Percentiles rank a stretch among this genome's conserved stretches.
phyloP scores from a whole-genome alignment of 176 grass and related monocot species.

The Oryza meyeriana region DNA sequence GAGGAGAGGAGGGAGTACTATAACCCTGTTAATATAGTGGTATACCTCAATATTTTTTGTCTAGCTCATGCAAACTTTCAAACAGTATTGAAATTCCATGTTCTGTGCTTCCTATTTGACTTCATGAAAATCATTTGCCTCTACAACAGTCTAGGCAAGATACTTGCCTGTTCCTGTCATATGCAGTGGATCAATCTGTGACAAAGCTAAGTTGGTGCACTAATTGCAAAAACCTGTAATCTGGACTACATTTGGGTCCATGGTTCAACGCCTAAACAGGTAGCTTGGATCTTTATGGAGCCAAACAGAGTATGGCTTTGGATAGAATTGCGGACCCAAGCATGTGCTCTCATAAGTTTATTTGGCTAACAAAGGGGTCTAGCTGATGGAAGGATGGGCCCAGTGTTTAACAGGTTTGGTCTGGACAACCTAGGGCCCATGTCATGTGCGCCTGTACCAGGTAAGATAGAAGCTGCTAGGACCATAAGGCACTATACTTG shows the following conservation, averaged over 20 bases:
- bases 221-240: slow-evolving; percentile 20
- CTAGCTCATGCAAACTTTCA: not conserved
- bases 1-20: not conserved
- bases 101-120: slow-evolving; percentile 1
- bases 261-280: not conserved
- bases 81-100: not conserved
- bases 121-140: not conserved
- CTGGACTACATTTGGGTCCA: slow-evolving; percentile 34
- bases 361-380: slow-evolving; percentile 18
- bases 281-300: slow-evolving; percentile 15
- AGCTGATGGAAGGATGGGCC: slow-evolving; percentile 17
- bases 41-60: not conserved
- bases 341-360: slow-evolving; percentile 44
- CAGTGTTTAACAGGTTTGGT: slow-evolving; percentile 30
- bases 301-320: not conserved
- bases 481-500: slow-evolving; percentile 29
- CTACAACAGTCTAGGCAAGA: not conserved
- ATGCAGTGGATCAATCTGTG: slow-evolving; percentile 29
- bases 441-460: slow-evolving; percentile 49
- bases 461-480: slow-evolving; percentile 35
- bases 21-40: not conserved
- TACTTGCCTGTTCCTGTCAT: slow-evolving; percentile 5
- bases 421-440: slow-evolving; percentile 38
- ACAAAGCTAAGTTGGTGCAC: slow-evolving; percentile 20
- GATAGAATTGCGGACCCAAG: slow-evolving; percentile 18